Conservation (phyloP, 495 filamentous ascomycete genomes). For the Margaritispora aquatica region DNA sequence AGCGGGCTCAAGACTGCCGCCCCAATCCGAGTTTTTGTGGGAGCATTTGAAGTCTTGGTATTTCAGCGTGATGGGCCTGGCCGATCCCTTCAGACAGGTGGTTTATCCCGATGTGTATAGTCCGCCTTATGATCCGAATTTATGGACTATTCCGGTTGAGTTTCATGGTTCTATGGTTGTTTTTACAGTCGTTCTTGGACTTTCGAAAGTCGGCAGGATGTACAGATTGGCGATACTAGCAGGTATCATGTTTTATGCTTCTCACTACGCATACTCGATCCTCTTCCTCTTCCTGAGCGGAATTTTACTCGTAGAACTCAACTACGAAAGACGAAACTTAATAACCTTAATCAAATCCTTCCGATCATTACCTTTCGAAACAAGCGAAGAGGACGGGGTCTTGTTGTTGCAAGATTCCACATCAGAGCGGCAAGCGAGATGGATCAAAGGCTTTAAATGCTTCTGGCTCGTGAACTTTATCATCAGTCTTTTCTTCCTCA, state of each 20-base stretch:
- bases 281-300: slow-evolving; percentile 42
- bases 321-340: slow-evolving; percentile 38
- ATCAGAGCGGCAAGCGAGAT: neutral
- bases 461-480: slow-evolving; percentile 1
- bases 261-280: slow-evolving; percentile 50
- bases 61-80: neutral
- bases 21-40: neutral
- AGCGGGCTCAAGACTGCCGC: neutral
- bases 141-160: slow-evolving; percentile 67
- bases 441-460: neutral
- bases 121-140: slow-evolving; percentile 52
- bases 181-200: slow-evolving; percentile 50
- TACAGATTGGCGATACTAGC: slow-evolving; percentile 39
- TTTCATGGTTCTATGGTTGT: slow-evolving; percentile 57
- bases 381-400: neutral
- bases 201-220: slow-evolving; percentile 38
- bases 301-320: slow-evolving; percentile 54
- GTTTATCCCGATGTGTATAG: neutral
- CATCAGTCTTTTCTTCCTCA: slow-evolving; percentile 2
- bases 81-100: neutral
- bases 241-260: slow-evolving; percentile 43
- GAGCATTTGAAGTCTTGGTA: slow-evolving; percentile 1
- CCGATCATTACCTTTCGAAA: neutral
- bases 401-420: neutral
- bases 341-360: slow-evolving; percentile 26